Evolutionary conservation across 495 filamentous ascomycete genomes (phyloP).

Genomic region (Podospora comata): DNA sequence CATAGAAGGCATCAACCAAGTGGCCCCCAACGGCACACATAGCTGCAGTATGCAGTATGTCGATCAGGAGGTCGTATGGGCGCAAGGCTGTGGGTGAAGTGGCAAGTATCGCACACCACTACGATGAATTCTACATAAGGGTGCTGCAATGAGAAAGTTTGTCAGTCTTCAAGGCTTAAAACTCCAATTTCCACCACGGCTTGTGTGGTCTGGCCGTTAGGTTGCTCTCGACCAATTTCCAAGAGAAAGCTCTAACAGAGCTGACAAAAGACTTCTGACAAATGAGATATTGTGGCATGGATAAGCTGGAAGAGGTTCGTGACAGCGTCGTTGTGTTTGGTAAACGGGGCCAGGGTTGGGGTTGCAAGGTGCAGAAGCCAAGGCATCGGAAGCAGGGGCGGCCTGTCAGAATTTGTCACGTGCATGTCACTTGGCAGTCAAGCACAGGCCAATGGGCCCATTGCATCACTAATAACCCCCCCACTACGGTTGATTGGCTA

Average conservation of each 20-base stretch:
- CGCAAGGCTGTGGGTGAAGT: neutral
- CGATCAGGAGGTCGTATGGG: neutral
- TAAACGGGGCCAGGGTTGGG: neutral
- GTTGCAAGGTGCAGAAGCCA: neutral
- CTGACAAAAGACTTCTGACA: neutral
- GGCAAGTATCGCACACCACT: neutral
- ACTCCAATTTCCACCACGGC: neutral
- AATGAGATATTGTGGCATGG: neutral
- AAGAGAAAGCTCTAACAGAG: neutral
- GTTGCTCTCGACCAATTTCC: neutral
- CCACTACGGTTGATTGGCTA: conserved; percentile 38
- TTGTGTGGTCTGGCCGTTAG: neutral
- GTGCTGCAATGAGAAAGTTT: neutral
- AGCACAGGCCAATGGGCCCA: conserved; percentile 21
- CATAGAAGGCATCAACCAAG: neutral
- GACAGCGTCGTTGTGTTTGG: neutral
- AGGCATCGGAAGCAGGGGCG: neutral
- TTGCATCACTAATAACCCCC: conserved; percentile 25
- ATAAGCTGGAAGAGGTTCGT: neutral
- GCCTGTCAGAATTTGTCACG: neutral
- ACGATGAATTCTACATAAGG: neutral
- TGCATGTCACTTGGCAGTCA: neutral
- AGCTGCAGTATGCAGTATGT: neutral
- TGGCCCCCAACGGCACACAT: neutral
- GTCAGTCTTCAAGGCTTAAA: neutral